These are phyloP conservation scores for Myriosclerotinia duriaeana DNA, from an alignment of 2,329 filamentous ascomycete genomes.

Conservation along the genomic window DNA sequence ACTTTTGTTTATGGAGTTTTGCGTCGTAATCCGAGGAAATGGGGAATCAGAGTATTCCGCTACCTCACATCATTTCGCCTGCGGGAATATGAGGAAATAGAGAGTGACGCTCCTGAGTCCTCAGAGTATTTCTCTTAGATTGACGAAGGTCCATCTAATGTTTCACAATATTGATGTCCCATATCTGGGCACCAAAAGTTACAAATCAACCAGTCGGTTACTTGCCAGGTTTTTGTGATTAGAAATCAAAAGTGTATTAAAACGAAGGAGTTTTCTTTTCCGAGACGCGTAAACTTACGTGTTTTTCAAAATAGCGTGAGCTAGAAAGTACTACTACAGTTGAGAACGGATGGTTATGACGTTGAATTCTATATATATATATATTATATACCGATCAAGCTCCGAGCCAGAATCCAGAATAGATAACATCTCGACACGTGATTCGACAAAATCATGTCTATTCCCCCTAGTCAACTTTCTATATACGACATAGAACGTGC, in stretches of 20 bases:
- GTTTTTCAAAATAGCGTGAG: background rate
- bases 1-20: background rate
- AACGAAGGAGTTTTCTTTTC: background rate
- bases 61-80: background rate
- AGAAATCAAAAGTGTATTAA: background rate
- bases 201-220: background rate
- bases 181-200: background rate
- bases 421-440: conserved; percentile 13
- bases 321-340: background rate
- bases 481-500: background rate
- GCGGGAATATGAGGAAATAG: background rate
- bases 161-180: conserved; percentile 10
- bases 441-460: conserved; percentile 1
- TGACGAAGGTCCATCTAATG: background rate
- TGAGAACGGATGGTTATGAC: background rate
- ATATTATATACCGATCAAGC: background rate
- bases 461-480: background rate
- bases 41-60: background rate
- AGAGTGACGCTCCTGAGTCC: background rate
- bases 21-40: background rate
- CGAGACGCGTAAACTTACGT: background rate
- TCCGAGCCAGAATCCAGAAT: background rate
- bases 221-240: background rate
- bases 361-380: background rate
- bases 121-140: background rate